Percentiles rank a stretch among this genome's conserved stretches.
These are phyloP conservation scores for Penicillium psychrosexuale DNA, from an alignment of 2,329 filamentous ascomycete species.

Conservation along the genomic window DNA sequence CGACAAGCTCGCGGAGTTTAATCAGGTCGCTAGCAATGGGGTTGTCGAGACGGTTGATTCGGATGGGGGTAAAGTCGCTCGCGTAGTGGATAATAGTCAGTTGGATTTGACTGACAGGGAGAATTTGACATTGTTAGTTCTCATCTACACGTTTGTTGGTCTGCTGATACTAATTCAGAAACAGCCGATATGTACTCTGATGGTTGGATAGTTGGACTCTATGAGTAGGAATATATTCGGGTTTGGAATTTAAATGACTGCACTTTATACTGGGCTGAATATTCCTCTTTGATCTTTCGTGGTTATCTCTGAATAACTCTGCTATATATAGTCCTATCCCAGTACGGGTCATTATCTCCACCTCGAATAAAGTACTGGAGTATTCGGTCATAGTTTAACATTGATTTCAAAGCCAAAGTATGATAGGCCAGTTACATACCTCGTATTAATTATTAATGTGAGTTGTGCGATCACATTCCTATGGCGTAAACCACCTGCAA, in stretches of 20 bases:
- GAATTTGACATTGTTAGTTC: slow-evolving; percentile 27
- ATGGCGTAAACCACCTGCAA: slow-evolving; percentile 11
- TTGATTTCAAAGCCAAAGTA: neutral
- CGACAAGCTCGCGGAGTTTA: slow-evolving; percentile 27
- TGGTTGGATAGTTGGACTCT: neutral
- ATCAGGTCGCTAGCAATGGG: slow-evolving; percentile 23
- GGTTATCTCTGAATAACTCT: neutral
- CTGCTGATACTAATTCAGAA: neutral
- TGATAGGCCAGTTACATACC: neutral
- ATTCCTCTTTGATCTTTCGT: neutral
- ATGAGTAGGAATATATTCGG: too few relatives aligned
- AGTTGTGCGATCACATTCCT: neutral
- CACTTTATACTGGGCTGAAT: neutral
- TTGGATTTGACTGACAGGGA: slow-evolving; percentile 39
- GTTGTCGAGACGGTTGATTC: slow-evolving; percentile 23
- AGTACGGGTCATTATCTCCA: neutral
- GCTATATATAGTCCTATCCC: neutral
- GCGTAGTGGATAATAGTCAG: slow-evolving; percentile 37
- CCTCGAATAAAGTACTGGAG: neutral
- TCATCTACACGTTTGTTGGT: neutral
- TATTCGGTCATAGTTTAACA: neutral
- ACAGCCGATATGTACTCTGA: slow-evolving; percentile 4
- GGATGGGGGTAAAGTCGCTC: slow-evolving; percentile 28
- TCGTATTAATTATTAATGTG: too few relatives aligned
- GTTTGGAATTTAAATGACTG: neutral